These are phyloP conservation scores for Samsoniella hepiali DNA, from an alignment of 2,329 filamentous ascomycete genomes.

Conservation along the genomic window DNA sequence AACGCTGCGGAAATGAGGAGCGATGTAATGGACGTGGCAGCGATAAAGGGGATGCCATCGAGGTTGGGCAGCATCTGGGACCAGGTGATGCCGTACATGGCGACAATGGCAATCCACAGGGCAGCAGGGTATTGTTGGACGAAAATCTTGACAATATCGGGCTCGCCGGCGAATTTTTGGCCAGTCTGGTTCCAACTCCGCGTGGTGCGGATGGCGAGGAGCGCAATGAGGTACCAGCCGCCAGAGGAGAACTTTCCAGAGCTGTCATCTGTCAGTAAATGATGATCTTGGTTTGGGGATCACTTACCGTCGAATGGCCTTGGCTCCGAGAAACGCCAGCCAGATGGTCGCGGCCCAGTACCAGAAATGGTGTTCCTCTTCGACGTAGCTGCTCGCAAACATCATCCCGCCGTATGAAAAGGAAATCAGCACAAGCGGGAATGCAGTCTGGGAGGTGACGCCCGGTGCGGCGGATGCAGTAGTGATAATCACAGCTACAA, in stretches of 20 bases:
- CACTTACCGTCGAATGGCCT: conserved; percentile 41
- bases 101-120: conserved; percentile 71
- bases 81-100: conserved; percentile 63
- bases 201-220: conserved; percentile 62
- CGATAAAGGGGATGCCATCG: conserved; percentile 39
- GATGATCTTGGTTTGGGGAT: background rate
- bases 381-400: conserved; percentile 97
- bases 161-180: conserved; percentile 88
- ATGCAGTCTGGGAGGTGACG: background rate
- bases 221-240: conserved; percentile 42
- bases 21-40: conserved; percentile 40
- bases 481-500: conserved; percentile 38
- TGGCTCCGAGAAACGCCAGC: conserved; percentile 54
- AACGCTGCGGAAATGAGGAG: conserved; percentile 55
- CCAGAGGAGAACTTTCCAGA: conserved; percentile 28
- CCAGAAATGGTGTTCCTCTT: conserved; percentile 99
- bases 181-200: conserved; percentile 95
- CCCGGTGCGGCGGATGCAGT: conserved; percentile 10
- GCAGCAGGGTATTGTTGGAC: conserved; percentile 60
- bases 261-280: conserved; percentile 24
- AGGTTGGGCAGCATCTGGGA: conserved; percentile 43
- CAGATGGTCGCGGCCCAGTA: conserved; percentile 82
- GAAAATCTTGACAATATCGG: conserved; percentile 76
- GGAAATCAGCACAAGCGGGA: conserved; percentile 49
- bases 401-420: conserved; percentile 78